phyloP scores from a whole-genome alignment of 2,329 filamentous ascomycete genomes.

The Scedosporium minutisporum region DNA sequence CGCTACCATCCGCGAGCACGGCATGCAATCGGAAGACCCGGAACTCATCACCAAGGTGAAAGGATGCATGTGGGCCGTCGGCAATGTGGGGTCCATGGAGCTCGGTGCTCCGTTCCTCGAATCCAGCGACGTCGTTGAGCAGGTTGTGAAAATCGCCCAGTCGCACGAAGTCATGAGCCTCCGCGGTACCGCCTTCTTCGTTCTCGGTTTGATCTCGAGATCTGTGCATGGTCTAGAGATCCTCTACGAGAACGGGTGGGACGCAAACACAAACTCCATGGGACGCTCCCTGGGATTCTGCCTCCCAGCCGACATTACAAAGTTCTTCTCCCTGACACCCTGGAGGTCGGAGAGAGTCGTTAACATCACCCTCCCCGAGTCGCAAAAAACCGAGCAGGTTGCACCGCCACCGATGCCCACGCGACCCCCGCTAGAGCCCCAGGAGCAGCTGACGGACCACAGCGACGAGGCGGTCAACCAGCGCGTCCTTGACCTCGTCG shows the following conservation, averaged over 20 bases:
- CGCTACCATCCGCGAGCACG: constrained; percentile 77
- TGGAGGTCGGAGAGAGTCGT: constrained; percentile 38
- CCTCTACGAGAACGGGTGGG: constrained; percentile 82
- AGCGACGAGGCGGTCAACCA: constrained; percentile 58
- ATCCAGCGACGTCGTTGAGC: constrained; percentile 75
- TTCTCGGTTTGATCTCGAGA: constrained; percentile 82
- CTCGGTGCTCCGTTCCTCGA: constrained; percentile 91
- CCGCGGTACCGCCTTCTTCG: constrained; percentile 92
- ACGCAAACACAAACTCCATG: constrained; percentile 74
- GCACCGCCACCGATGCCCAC: constrained; percentile 32
- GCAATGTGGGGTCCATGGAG: constrained; percentile 97
- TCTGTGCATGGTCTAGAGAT: constrained; percentile 91
- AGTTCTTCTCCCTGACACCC: constrained; percentile 61
- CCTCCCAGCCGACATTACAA: constrained; percentile 68
- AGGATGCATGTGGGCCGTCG: constrained; percentile 93
- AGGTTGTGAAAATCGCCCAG: constrained; percentile 83
- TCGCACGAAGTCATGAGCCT: constrained; percentile 82
- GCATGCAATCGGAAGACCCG: constrained; percentile 71
- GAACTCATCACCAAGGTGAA: constrained; percentile 91
- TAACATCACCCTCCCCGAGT: constrained; percentile 35
- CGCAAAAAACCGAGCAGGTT: constrained; percentile 42
- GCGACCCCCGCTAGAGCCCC: constrained; percentile 33
- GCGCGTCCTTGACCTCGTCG: constrained; percentile 74
- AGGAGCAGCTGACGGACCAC: constrained; percentile 26
- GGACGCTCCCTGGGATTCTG: constrained; percentile 82